Conservation (phyloP, 2,329 filamentous ascomycete genomes). For the Arachnopeziza araneosa region DNA sequence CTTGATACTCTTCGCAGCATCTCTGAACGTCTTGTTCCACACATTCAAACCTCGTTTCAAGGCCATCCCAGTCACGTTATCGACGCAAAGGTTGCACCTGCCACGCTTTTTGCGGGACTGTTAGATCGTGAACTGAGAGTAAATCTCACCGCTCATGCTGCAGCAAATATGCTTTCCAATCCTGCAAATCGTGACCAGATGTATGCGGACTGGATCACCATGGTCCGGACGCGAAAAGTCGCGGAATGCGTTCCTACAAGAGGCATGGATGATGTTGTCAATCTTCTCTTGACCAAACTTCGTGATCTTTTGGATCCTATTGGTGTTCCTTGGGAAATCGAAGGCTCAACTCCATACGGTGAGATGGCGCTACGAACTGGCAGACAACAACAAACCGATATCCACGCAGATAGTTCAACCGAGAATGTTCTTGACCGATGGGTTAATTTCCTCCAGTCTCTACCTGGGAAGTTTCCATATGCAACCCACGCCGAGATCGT, state of each 20-base stretch:
- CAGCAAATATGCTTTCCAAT: constrained; percentile 86
- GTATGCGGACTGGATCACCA: constrained; percentile 83
- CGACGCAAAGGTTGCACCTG: constrained; percentile 80
- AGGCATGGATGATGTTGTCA: constrained; percentile 62
- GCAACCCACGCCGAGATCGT: constrained; percentile 68
- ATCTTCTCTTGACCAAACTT: constrained; percentile 59
- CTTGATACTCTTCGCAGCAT: constrained; percentile 84
- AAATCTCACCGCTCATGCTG: constrained; percentile 89
- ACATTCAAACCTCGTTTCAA: constrained; percentile 81
- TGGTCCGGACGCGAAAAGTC: constrained; percentile 57
- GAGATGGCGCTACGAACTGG: constrained; percentile 47
- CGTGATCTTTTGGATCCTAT: constrained; percentile 65
- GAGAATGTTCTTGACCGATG: constrained; percentile 74
- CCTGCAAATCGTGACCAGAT: constrained; percentile 88
- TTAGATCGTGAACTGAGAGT: constrained; percentile 84
- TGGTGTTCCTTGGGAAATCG: constrained; percentile 59
- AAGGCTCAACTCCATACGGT: constrained; percentile 55
- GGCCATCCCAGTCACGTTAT: constrained; percentile 81
- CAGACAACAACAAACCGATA: constrained; percentile 35
- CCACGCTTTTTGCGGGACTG: constrained; percentile 80
- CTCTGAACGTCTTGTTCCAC: constrained; percentile 70
- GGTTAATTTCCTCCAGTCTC: constrained; percentile 63
- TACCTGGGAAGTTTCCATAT: constrained; percentile 68
- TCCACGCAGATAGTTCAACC: constrained; percentile 37
- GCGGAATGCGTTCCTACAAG: constrained; percentile 57